A percentile compares a stretch with the other conserved stretches of the same genome.
Evolutionary conservation across 78 protist genomes (phyloP).

Genomic region (Speleostelium caveatum): DNA sequence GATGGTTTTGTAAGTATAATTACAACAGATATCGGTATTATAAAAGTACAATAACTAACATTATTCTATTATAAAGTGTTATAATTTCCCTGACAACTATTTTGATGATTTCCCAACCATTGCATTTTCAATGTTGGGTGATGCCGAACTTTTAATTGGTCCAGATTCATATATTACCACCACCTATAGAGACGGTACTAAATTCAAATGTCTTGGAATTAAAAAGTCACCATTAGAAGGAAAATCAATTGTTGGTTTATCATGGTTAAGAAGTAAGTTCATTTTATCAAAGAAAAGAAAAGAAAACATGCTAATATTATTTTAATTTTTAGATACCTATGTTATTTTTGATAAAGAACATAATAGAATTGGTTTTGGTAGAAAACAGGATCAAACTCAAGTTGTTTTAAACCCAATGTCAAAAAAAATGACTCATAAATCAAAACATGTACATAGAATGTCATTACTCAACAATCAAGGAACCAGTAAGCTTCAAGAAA

Average conservation of each 20-base stretch:
- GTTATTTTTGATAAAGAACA: slow-evolving; percentile 72
- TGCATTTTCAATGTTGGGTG: slow-evolving; percentile 31
- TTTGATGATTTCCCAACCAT: slow-evolving; percentile 36
- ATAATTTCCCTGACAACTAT: background rate
- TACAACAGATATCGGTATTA: background rate
- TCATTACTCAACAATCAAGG: too few species aligned
- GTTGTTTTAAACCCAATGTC: too few species aligned
- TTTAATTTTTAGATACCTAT: slow-evolving; percentile 18
- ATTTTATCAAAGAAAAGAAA: background rate
- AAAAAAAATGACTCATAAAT: too few species aligned
- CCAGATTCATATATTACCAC: slow-evolving; percentile 29
- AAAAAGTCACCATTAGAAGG: slow-evolving; percentile 35
- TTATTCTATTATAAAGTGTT: slow-evolving; percentile 8
- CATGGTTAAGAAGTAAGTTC: slow-evolving; percentile 76
- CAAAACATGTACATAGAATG: too few species aligned
- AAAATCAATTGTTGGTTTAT: slow-evolving; percentile 49
- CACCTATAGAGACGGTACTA: background rate
- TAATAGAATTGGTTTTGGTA: slow-evolving; percentile 71
- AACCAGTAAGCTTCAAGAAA: background rate
- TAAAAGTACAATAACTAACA: background rate
- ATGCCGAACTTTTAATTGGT: background rate
- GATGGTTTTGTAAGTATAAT: slow-evolving; percentile 49
- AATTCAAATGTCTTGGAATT: slow-evolving; percentile 49
- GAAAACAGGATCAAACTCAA: too few species aligned
- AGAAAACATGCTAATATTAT: background rate